Base-by-base conservation (phyloP, 2,329 filamentous ascomycete species). In the Aspergillus melleus region DNA sequence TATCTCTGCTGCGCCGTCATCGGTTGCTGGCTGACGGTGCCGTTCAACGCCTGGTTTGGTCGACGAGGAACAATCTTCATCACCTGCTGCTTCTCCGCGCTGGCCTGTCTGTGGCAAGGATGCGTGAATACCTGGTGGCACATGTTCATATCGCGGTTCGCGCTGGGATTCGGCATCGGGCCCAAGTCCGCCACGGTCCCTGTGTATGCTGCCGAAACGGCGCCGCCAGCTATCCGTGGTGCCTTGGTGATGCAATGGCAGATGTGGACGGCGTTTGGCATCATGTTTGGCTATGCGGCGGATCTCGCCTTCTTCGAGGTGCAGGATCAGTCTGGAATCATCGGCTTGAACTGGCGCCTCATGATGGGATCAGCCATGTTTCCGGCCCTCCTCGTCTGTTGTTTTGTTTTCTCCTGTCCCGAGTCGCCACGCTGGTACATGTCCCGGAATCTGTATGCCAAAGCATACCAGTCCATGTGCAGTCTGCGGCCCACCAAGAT, bases 241-340 rank as follows among this genome's bases (percentile, higher is more conserved):
- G 90, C 88, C 8, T 80, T 95, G 19, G 90, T 93, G 63, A 94
- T 94, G 90, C 88, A 87, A 63, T 94, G 90, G 90, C 88, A 93
- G 76, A 81, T 81, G 76, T 83, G 77, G 76, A 79, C 77, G 4
- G 80, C 78, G 0, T 81, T 81, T 59, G 80, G 80, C 12, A 81
- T 82, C 60, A 79, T 82, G 81, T 74, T 77, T 16, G 86, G 86
- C 16, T 89, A 83, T 69, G 82, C 81, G 6, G 85, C 81, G 51
- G 86, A 88, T 66, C 76, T 89, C 29, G 84, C 83, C 8, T 87
- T 89, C 69, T 88, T 84, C 69, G 75, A 83, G 55, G 84, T 78
- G 57, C 74, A 77, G 29, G 82, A 87, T 66, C 75, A 74, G 3
- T 72, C 80, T 2, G 77, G 79, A 4, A 84, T 89, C 55, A 73